Percentiles rank a stretch among this genome's conserved stretches.
phyloP scores from a whole-genome alignment of 2,329 filamentous ascomycete species.

The Lachnellula hyalina region DNA sequence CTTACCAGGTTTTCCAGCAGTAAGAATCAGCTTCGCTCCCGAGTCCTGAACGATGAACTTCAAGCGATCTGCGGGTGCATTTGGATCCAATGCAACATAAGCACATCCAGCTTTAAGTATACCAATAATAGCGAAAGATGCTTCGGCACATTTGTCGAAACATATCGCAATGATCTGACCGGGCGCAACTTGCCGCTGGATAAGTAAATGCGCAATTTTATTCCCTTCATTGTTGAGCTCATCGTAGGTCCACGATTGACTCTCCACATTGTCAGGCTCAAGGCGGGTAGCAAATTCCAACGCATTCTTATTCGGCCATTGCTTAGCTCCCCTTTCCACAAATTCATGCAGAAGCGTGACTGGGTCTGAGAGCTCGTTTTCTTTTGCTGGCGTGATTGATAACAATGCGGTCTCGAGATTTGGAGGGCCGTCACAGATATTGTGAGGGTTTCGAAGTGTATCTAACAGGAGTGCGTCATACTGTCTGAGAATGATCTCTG shows the following conservation, averaged over 20 bases:
- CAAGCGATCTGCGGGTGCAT: conserved; percentile 31
- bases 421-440: conserved; percentile 23
- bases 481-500: conserved; percentile 60
- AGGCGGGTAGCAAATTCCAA: conserved; percentile 69
- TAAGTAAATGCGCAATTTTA: conserved; percentile 62
- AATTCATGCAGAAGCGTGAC: conserved; percentile 69
- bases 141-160: conserved; percentile 35
- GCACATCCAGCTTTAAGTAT: conserved; percentile 34
- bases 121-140: conserved; percentile 33
- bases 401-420: conserved; percentile 40
- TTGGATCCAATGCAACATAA: conserved; percentile 37
- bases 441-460: conserved; percentile 47
- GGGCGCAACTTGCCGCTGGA: conserved; percentile 40
- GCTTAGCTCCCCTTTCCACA: conserved; percentile 58
- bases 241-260: conserved; percentile 65
- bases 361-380: conserved; percentile 48
- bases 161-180: conserved; percentile 43
- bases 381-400: conserved; percentile 60
- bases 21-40: conserved; percentile 56
- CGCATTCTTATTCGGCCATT: conserved; percentile 56
- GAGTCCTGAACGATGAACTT: conserved; percentile 53
- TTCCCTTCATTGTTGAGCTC: conserved; percentile 69
- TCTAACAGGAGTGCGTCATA: conserved; percentile 63
- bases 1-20: conserved; percentile 40
- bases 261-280: conserved; percentile 39